Evolutionary conservation across 31 red algal species (phyloP), one percentile per base, ranked within the genome.

Genomic region (Porphyra umbilicalis): DNA sequence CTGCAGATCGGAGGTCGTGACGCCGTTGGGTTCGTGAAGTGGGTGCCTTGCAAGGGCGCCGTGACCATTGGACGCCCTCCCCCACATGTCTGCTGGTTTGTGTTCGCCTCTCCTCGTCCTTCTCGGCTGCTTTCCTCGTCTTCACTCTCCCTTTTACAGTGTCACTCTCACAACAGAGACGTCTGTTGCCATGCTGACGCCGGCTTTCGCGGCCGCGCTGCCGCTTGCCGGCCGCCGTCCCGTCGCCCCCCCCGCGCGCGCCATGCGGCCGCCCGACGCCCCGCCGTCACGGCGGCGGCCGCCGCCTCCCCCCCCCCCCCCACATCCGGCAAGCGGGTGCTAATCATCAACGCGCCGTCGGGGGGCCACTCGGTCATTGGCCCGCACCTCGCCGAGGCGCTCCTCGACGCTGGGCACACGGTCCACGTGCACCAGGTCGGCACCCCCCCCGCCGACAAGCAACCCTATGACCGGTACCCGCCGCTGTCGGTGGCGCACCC

Each of bases 321-420:
- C 36, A 31, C 76, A 10, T 35, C 78, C 35, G 42, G 44, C 29
- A 75, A 86, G 33, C 89, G 88, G 16, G 90, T 88, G 75, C 88
- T 97, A 74, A 90, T 97, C 79, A 84, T 97, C 75, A 97, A 97
- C 88, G 88, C 90, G 16, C 92, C 92, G 34, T 84, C 90, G 32
- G 94, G 90, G 34, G 94, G 94, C 67, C 94, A 97, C 85, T 90
- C 89, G 76, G 81, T 87, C 84, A 97, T 97, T 71, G 94, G 94
- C 34, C 83, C 88, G 4, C 88, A 97, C 83, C 81, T 97, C 20
- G 90, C 94, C 4, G 83, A 86, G 81, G 39, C 57, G n/a, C 83
- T 97, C 46, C 81, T 97, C 14, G 77, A 82, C 33, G 82, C 79
- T 11, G 94, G 87, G 34, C 34, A 88, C 35, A 46, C 39, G 30